A percentile compares a stretch with the other conserved stretches of the same genome.
Evolutionary conservation across 257 asterid species (phyloP).

Genomic region (Cordia subcordata): DNA sequence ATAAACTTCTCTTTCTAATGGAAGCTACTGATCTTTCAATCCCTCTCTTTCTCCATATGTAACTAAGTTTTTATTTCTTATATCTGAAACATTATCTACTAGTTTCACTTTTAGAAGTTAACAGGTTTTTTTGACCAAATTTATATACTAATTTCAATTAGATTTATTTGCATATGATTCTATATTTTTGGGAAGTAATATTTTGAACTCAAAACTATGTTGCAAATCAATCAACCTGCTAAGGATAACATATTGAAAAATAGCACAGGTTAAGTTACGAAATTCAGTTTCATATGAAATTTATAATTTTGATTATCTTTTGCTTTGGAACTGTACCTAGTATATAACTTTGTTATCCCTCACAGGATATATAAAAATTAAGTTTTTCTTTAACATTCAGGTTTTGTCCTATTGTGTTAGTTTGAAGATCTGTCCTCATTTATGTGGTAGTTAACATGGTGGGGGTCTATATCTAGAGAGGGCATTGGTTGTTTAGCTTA

Average conservation of each 20-base stretch:
- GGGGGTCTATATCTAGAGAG: too few relatives aligned
- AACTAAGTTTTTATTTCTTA: too few relatives aligned
- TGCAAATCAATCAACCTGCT: not conserved
- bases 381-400: too few relatives aligned
- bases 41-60: too few relatives aligned
- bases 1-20: not conserved
- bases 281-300: not conserved
- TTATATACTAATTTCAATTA: not conserved
- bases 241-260: not conserved
- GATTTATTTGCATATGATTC: too few relatives aligned
- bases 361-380: not conserved
- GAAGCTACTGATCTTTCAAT: not conserved
- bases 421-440: too few relatives aligned
- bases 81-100: too few relatives aligned
- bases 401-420: too few relatives aligned
- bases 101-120: too few relatives aligned
- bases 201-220: not conserved
- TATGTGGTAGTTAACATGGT: too few relatives aligned
- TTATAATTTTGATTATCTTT: not conserved
- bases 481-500: too few relatives aligned
- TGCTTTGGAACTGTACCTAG: not conserved
- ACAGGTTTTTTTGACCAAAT: not conserved
- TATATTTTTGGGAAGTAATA: not conserved
- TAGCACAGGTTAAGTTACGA: not conserved
- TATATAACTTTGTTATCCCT: constrained; percentile 1